Evolutionary conservation across 257 asterid genomes (phyloP), one percentile per base, ranked within the genome.

Genomic region (Oldenlandia corymbosa): DNA sequence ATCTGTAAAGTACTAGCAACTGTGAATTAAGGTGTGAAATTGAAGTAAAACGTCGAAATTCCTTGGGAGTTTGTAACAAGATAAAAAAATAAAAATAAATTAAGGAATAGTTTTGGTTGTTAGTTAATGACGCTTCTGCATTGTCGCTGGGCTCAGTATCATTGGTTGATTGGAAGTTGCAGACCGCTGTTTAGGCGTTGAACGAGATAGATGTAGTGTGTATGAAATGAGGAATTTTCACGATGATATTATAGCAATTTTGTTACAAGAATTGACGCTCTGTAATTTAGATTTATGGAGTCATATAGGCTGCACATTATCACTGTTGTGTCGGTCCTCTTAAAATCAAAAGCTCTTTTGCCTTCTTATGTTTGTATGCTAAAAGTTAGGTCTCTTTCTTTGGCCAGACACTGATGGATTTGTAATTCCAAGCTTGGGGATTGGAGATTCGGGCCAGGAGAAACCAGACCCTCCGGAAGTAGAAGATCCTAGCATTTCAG

Each of bases 371-470:
- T 5, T 32, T 5, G 5, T 37, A 2, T 11, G 5, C 62, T 45
- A 20, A 50, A 5, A n/a, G n/a, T n/a, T 52, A 58, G 48, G 32
- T 32, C 58, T 52, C 62, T 34, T 10, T 39, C 37, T 32, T 67
- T 53, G 66, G 23, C 57, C 56, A 89, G 96, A 93, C 78, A 84
- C 85, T 26, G 99, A 93, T 62, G 97, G 92, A 75, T 93, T 78
- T 70, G 94, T 85, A 74, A 88, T 90, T 71, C 96, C 97, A 50
- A 90, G 96, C 74, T 71, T 90, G 95, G 96, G 58, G 67, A 84
- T 85, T 14, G 87, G 63, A 60, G 91, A 80, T 42, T 59, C 74
- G 31, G 78, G 70, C 41, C 78, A 41, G 64, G 73, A 55, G 31
- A 74, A 60, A 58, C 60, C 67, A 24, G 76, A 63, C 64, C 32